Percentiles rank a stretch among this genome's conserved stretches.
Conservation (phyloP, 2,329 filamentous ascomycete species). For the Ceratocystiopsis brevicomis region DNA sequence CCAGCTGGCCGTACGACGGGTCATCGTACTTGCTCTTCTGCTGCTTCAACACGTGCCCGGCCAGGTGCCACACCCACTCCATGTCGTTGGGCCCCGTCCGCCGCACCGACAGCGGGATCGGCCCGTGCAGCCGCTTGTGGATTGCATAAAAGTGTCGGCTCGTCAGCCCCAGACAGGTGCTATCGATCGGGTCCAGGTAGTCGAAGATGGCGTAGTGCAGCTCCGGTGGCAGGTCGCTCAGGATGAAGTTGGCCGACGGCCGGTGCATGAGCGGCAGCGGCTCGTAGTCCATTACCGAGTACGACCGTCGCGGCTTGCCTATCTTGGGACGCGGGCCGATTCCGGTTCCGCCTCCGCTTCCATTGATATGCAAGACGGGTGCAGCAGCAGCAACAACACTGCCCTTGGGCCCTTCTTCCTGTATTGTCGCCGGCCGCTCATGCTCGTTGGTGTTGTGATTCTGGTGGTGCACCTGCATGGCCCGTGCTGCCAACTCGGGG, state of each 20-base stretch:
- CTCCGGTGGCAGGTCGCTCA: constrained; percentile 37
- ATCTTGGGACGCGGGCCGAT: constrained; percentile 16
- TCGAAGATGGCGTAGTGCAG: constrained; percentile 42
- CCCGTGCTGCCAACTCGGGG: background rate
- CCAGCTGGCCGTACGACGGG: no score
- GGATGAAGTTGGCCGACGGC: constrained; percentile 25
- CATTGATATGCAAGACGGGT: background rate
- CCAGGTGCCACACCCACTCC: constrained; percentile 44
- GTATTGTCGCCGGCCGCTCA: constrained; percentile 6
- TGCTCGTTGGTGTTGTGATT: background rate
- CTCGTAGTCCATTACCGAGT: constrained; percentile 42
- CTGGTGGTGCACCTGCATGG: constrained; percentile 3
- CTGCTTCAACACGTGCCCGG: constrained; percentile 15
- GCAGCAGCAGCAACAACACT: background rate
- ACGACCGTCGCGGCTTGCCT: constrained; percentile 32
- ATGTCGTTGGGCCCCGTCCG: constrained; percentile 42
- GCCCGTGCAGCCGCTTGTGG: constrained; percentile 35
- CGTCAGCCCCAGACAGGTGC: constrained; percentile 40
- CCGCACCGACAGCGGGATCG: constrained; percentile 35
- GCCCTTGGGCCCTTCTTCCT: constrained; percentile 2
- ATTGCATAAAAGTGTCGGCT: constrained; percentile 39
- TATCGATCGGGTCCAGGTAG: constrained; percentile 45
- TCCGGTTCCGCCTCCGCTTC: background rate
- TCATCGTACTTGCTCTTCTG: no score
- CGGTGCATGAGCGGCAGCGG: constrained; percentile 31